These are phyloP conservation scores for Calonectria crousiana DNA, from an alignment of 2,329 filamentous ascomycete species.

Conservation along the genomic window DNA sequence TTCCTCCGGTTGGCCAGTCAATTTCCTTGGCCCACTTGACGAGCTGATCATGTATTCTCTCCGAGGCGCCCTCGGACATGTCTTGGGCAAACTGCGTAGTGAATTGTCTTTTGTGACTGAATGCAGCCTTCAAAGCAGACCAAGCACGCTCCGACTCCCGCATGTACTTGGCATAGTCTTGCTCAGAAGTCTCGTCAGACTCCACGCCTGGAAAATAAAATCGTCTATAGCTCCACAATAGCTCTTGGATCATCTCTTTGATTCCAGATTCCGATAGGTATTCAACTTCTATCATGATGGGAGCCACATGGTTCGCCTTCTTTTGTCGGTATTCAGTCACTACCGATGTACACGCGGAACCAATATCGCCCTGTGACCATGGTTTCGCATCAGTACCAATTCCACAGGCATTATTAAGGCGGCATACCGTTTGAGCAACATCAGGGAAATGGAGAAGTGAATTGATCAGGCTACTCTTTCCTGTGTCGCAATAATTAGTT, in stretches of 20 bases:
- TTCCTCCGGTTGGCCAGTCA: slow-evolving; percentile 45
- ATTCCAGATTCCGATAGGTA: slow-evolving; percentile 46
- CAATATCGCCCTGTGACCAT: slow-evolving; percentile 41
- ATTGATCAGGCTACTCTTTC: slow-evolving; percentile 50
- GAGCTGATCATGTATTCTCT: slow-evolving; percentile 40
- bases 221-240: slow-evolving; percentile 49
- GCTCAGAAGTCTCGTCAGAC: slow-evolving; percentile 31
- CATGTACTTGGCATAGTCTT: slow-evolving; percentile 43
- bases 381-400: fast-evolving
- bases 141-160: slow-evolving; percentile 55
- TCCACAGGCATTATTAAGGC: fast-evolving
- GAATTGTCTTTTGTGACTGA: slow-evolving; percentile 45
- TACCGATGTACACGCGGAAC: slow-evolving; percentile 50
- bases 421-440: slow-evolving; percentile 41
- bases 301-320: slow-evolving; percentile 33
- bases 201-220: slow-evolving; percentile 42
- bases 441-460: slow-evolving; percentile 49
- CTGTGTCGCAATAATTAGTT: slow-evolving; percentile 16
- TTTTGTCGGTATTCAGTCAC: slow-evolving; percentile 51
- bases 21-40: slow-evolving; percentile 46
- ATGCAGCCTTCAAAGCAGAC: slow-evolving; percentile 52
- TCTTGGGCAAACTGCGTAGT: slow-evolving; percentile 38
- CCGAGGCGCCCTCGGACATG: slow-evolving; percentile 43
- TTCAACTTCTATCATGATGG: slow-evolving; percentile 49
- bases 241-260: slow-evolving; percentile 44